Evolutionary conservation across 75 land plant species (phyloP).

Genomic region (Sequoia sempervirens): DNA sequence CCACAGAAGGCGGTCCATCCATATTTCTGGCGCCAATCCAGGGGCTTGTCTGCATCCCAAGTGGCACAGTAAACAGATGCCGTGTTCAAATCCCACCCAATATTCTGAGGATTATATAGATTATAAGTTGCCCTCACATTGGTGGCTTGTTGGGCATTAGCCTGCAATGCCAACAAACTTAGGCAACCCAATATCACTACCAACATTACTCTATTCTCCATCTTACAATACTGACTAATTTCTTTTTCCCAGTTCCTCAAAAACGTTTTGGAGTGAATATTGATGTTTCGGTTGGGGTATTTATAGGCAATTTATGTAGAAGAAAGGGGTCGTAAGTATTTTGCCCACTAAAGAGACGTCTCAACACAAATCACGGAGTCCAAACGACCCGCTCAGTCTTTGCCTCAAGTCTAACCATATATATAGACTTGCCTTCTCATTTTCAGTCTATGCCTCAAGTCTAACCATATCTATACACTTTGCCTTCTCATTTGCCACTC

Average conservation of each 20-base stretch:
- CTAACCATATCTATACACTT: no score
- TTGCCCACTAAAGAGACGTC: not conserved
- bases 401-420: no score
- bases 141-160: conserved; percentile 2
- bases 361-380: no score
- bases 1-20: conserved; percentile 18
- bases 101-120: conserved; percentile 9
- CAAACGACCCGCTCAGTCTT: not conserved
- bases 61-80: conserved; percentile 10
- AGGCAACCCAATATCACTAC: not conserved
- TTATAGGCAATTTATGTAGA: not conserved
- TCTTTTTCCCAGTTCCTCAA: no score
- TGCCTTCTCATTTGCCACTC: no score
- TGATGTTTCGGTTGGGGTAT: not conserved
- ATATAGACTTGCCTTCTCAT: no score
- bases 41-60: conserved; percentile 7
- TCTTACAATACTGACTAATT: not conserved
- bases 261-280: not conserved
- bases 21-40: conserved; percentile 1
- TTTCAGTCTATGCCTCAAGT: no score
- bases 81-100: conserved; percentile 3
- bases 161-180: not conserved
- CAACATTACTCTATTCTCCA: not conserved
- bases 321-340: not conserved
- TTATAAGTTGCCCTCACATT: conserved; percentile 12